Evolutionary conservation across 805 yeast genomes (phyloP).

Genomic region (Kluyveromyces wickerhamii): DNA sequence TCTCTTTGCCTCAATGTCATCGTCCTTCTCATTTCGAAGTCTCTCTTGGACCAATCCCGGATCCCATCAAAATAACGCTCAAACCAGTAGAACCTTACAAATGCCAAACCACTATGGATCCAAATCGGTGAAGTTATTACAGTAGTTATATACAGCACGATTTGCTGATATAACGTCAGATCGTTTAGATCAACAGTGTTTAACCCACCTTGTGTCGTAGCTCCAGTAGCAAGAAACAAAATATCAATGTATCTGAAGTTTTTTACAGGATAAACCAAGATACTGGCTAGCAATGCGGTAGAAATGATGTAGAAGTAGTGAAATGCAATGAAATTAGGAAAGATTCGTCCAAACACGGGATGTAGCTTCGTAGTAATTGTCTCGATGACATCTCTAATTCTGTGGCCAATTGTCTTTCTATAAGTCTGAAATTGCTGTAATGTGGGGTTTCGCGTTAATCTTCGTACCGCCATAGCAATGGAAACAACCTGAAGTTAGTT

Average conservation of each 20-base stretch:
- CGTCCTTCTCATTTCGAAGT: slow-evolving; percentile 75
- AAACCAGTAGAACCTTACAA: slow-evolving; percentile 80
- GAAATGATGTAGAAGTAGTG: slow-evolving; percentile 65
- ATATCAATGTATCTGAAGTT: slow-evolving; percentile 68
- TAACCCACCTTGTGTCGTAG: slow-evolving; percentile 87
- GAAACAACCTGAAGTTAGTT: too few species aligned
- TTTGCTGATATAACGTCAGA: slow-evolving; percentile 70
- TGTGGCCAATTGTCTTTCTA: slow-evolving; percentile 34
- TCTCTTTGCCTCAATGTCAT: slow-evolving; percentile 29
- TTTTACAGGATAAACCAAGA: slow-evolving; percentile 67
- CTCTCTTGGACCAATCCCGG: slow-evolving; percentile 64
- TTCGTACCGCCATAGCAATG: slow-evolving; percentile 9
- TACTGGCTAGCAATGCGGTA: slow-evolving; percentile 58
- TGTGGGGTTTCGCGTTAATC: slow-evolving; percentile 22
- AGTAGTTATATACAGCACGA: slow-evolving; percentile 54
- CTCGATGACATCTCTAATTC: slow-evolving; percentile 33
- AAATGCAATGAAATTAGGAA: slow-evolving; percentile 45
- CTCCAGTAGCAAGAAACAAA: slow-evolving; percentile 66
- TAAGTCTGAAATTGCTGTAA: slow-evolving; percentile 18
- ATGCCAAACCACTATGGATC: slow-evolving; percentile 71
- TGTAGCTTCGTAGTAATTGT: slow-evolving; percentile 23
- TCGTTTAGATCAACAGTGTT: slow-evolving; percentile 67
- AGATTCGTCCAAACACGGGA: slow-evolving; percentile 32
- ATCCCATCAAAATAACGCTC: slow-evolving; percentile 81
- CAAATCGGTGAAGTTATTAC: slow-evolving; percentile 78